These are phyloP conservation scores for Neopestalotiopsis rosae DNA, from an alignment of 2,329 filamentous ascomycete genomes.

Conservation along the genomic window DNA sequence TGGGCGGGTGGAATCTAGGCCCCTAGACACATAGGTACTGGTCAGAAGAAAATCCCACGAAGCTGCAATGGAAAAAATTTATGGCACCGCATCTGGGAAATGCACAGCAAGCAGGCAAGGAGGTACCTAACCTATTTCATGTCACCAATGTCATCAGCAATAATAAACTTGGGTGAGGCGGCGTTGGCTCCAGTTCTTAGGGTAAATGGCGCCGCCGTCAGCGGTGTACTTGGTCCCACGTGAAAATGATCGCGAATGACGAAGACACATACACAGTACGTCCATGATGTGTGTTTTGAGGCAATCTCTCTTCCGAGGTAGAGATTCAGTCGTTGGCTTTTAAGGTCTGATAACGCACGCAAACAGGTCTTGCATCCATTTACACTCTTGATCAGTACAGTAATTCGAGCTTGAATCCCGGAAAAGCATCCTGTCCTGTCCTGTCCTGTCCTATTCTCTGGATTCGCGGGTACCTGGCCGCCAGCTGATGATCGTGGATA, in stretches of 20 bases:
- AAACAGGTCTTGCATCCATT: neutral
- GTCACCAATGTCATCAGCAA: neutral
- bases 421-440: neutral
- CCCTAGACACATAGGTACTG: too few relatives aligned
- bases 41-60: too few relatives aligned
- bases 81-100: too few relatives aligned
- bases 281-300: neutral
- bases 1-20: too few relatives aligned
- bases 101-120: too few relatives aligned
- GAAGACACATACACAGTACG: neutral
- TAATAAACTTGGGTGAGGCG: slow-evolving; percentile 14
- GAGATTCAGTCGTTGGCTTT: neutral
- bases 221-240: slow-evolving; percentile 8
- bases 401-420: neutral
- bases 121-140: too few relatives aligned
- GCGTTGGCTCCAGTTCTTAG: slow-evolving; percentile 13
- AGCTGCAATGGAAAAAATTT: too few relatives aligned
- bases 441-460: neutral
- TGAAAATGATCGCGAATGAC: slow-evolving; percentile 8
- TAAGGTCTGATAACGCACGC: neutral
- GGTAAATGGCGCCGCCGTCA: neutral
- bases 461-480: slow-evolving; percentile 1
- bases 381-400: neutral
- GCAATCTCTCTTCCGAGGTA: neutral
- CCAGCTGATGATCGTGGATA: neutral